Evolutionary conservation across 129 eudicot species (phyloP).

Genomic region (Flaveria sonorensis): DNA sequence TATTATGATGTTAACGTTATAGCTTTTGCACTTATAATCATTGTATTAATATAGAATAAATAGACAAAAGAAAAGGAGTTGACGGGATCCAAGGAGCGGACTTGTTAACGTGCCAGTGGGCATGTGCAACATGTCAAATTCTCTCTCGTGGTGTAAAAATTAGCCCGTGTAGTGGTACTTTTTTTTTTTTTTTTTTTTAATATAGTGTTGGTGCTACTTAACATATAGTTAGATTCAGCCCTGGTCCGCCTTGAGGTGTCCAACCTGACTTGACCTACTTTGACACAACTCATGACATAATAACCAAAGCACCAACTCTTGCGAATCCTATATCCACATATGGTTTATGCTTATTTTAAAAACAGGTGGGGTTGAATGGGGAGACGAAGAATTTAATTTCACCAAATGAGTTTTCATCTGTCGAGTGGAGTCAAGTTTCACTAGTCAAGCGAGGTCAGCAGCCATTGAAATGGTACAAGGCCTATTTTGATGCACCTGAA

Average conservation of each 20-base stretch:
- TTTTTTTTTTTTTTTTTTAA: neutral
- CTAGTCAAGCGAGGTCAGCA: constrained; percentile 46
- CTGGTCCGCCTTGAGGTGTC: neutral
- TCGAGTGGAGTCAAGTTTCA: constrained; percentile 61
- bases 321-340: neutral
- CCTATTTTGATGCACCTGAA: constrained; percentile 75
- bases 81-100: too few species aligned
- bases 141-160: neutral
- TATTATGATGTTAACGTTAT: too few species aligned
- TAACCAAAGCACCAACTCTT: neutral
- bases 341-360: neutral
- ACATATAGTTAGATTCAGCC: neutral
- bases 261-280: neutral
- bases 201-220: neutral
- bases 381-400: constrained; percentile 66
- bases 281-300: neutral
- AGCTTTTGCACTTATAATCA: too few species aligned
- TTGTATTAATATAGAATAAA: too few species aligned
- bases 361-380: constrained; percentile 80
- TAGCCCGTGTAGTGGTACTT: neutral
- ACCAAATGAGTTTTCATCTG: constrained; percentile 53
- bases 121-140: neutral
- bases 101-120: too few species aligned
- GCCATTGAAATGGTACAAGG: constrained; percentile 90
- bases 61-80: too few species aligned